Evolutionary conservation across 140 eudicot species (phyloP).

Genomic region (Cichorium intybus): DNA sequence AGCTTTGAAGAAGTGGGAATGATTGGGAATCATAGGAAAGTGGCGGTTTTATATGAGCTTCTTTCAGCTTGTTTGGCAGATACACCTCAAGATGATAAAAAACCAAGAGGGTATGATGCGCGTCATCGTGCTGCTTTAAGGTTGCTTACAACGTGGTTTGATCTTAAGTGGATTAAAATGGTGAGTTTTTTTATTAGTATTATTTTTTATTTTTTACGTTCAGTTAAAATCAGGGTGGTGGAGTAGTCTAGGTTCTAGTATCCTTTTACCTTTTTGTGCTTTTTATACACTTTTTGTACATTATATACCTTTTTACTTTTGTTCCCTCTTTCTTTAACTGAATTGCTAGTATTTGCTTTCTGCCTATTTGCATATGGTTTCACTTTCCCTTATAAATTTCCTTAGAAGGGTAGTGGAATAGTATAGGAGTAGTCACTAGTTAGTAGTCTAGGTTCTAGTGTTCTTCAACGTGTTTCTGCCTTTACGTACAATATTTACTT

Average conservation of each 20-base stretch:
- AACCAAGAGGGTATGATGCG: slow-evolving; percentile 80
- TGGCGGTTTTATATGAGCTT: slow-evolving; percentile 78
- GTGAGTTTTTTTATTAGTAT: too few species aligned
- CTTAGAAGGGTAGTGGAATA: too few species aligned
- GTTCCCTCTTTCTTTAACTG: not conserved
- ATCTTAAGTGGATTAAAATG: slow-evolving; percentile 79
- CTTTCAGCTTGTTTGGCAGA: slow-evolving; percentile 78
- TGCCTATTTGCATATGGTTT: too few species aligned
- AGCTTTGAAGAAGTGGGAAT: slow-evolving; percentile 58
- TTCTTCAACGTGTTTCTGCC: too few species aligned
- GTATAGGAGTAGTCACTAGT: too few species aligned
- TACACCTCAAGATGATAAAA: slow-evolving; percentile 50
- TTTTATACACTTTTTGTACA: too few species aligned
- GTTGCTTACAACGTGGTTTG: slow-evolving; percentile 87
- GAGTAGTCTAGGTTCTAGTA: not conserved
- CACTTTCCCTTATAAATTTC: too few species aligned
- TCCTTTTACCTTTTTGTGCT: not conserved
- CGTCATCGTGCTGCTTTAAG: slow-evolving; percentile 94
- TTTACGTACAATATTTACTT: not conserved
- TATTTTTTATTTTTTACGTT: too few species aligned
- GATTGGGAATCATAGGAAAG: slow-evolving; percentile 64
- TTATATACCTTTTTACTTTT: not conserved
- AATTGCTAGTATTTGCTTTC: not conserved
- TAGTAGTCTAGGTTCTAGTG: too few species aligned
- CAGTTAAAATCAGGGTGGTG: not conserved